Base-by-base conservation (phyloP, 1,139 yeast genomes). In the Nakaseomyces bracarensis region DNA sequence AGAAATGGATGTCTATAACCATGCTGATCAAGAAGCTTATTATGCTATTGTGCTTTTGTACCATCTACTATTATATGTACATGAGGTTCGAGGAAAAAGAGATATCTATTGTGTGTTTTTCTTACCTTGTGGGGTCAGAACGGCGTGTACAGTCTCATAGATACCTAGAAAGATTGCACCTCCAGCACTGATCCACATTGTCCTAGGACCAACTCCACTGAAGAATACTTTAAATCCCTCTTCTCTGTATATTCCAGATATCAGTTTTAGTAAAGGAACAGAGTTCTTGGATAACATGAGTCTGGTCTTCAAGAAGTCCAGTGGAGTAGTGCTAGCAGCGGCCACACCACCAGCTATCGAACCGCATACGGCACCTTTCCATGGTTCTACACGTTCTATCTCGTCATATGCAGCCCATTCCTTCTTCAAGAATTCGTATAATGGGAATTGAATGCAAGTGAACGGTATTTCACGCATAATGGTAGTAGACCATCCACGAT, bases 131-230 rank as follows among this genome's bases (percentile, higher is more conserved):
- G 34, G 34, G 48, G 7, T 49, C 39, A 26, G 38, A 30, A 20
- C 41, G 1, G 56, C 52, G 44, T 70, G 77, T 3, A 82, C 89
- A 19, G 81, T 65, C 63, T 91, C 98, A 58, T 91, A 91, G 46
- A 86, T 85, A 3, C 99, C 99, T 44, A 91, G 70, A 66, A 93
- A 91, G 28, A 93, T 86, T 23, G 97, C 96, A 15, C 99, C 99
- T 14, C 99, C 99, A 3, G 95, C 93, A 66, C 95, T 81, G 47
- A 91, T 91, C 98, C 98, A 91, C 76, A 84, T 73, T 0, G 96
- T 87, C 60, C 98, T 71, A 2, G 98, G 97, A 0, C 95, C 96
- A 31, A 89, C 72, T 4, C 98, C 98, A 41, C 74, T 75, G 58
- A 77, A 74, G 50, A 91, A 85, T 1, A 82, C 87, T 7, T 58